A percentile compares a stretch with the other conserved stretches of the same genome.
These are phyloP conservation scores for Calonectria naviculata DNA, from an alignment of 2,329 filamentous ascomycete genomes.

Conservation along the genomic window DNA sequence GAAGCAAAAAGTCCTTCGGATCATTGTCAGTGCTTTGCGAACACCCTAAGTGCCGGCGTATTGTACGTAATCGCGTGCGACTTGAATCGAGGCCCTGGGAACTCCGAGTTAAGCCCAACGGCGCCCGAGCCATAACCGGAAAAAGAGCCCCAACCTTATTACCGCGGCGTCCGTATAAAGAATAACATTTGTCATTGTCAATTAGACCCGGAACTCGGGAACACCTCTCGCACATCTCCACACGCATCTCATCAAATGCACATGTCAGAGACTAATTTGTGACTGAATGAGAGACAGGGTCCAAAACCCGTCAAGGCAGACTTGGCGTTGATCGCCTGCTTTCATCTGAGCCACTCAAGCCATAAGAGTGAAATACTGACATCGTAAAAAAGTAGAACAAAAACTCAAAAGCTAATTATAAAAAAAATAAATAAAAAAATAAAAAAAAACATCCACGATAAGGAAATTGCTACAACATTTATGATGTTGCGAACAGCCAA, in stretches of 20 bases:
- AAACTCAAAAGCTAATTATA: background rate
- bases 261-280: slow-evolving; percentile 2
- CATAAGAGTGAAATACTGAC: background rate
- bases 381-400: background rate
- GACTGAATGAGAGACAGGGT: background rate
- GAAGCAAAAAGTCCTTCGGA: slow-evolving; percentile 11
- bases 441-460: too few relatives aligned
- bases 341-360: background rate
- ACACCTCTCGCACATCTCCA: background rate
- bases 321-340: background rate
- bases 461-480: too few relatives aligned
- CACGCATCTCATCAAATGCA: background rate
- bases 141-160: slow-evolving; percentile 9
- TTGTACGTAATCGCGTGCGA: slow-evolving; percentile 34
- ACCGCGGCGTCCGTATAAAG: background rate
- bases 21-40: slow-evolving; percentile 13
- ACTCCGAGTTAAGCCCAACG: slow-evolving; percentile 8
- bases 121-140: slow-evolving; percentile 5
- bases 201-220: slow-evolving; percentile 5
- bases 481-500: background rate
- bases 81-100: slow-evolving; percentile 11
- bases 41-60: slow-evolving; percentile 12
- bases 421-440: too few relatives aligned
- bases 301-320: background rate
- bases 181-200: background rate